Evolutionary conservation across 345 rosid genomes (phyloP), one percentile per base, ranked within the genome.

Genomic region (Arabis alpina): DNA sequence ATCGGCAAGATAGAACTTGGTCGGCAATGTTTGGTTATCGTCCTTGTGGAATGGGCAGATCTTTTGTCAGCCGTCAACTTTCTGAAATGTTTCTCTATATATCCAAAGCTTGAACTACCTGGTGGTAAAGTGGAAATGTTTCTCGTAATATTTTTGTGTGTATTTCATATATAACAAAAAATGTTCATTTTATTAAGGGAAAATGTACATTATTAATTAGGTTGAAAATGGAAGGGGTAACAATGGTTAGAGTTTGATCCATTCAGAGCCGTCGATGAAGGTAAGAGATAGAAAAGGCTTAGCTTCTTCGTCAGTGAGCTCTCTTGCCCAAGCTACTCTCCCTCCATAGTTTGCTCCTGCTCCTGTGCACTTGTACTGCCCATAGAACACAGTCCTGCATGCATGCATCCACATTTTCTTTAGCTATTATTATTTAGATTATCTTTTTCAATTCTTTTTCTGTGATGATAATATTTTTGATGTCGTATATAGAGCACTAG

Each of bases 301-400:
- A 25, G 99, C 97, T 81, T 94, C 95, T 53, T 83, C 83, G 25
- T 91, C 91, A 1, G 83, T 86, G 51, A 94, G 93, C 77, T 91
- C 96, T 74, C 91, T 94, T 0, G 91, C 86, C 97, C 97, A 94
- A 2, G 96, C 61, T 5, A 94, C 99, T 55, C 99, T 82, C 54
- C 95, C 97, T 14, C 85, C 90, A 77, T 81, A 91, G 73, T 73
- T 81, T 8, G 99, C 88, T 67, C 99, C 99, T 52, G 86, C 75
- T 43, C 99, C 99, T 0, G 77, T 86, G 81, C 99, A 94, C 73
- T 91, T 94, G 81, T 94, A 91, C 56, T 94, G 96, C 42, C 99
- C 99, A 71, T 91, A 94, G 68, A 84, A 94, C 61, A 94, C 99
- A 10, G 99, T 94, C 97, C 99, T 93, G 91, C 61, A 74, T 54